These are phyloP conservation scores for Fusarium circinatum DNA, from an alignment of 2,329 filamentous ascomycete species.

Conservation along the genomic window DNA sequence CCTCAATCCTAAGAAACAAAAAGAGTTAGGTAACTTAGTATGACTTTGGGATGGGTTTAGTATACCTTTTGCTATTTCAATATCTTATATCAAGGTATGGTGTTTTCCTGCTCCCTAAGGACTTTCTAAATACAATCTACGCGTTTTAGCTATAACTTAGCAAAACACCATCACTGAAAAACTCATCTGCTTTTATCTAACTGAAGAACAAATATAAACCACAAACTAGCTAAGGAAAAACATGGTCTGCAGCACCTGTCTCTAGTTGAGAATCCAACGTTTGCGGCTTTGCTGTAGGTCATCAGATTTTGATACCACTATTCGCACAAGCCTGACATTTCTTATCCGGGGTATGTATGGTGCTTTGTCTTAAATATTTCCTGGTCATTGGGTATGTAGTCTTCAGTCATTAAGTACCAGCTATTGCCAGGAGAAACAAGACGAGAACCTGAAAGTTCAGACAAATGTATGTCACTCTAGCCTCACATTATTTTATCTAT, in stretches of 20 bases:
- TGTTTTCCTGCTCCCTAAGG: neutral
- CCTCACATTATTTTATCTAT: neutral
- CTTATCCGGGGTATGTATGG: neutral
- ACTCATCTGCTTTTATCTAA: accelerated
- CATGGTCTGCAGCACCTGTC: no score
- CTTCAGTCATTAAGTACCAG: neutral
- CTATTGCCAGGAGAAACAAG: neutral
- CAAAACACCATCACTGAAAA: neutral
- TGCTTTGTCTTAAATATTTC: neutral
- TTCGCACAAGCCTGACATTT: neutral
- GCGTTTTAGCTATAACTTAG: no score
- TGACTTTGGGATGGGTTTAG: accelerated
- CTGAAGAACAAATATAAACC: neutral
- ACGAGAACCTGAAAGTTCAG: neutral
- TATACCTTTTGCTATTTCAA: no score
- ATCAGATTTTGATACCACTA: neutral
- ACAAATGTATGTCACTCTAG: neutral
- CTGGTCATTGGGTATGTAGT: no score
- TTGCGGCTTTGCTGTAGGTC: neutral
- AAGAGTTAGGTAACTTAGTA: accelerated
- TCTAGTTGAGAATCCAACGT: neutral
- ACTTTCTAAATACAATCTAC: neutral
- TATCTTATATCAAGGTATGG: neutral
- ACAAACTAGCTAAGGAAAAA: accelerated
- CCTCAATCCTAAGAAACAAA: accelerated